Evolutionary conservation across 192 early-diverging fungal genomes (phyloP), one percentile per base, ranked within the genome.

Genomic region (Backusella australiensis): DNA sequence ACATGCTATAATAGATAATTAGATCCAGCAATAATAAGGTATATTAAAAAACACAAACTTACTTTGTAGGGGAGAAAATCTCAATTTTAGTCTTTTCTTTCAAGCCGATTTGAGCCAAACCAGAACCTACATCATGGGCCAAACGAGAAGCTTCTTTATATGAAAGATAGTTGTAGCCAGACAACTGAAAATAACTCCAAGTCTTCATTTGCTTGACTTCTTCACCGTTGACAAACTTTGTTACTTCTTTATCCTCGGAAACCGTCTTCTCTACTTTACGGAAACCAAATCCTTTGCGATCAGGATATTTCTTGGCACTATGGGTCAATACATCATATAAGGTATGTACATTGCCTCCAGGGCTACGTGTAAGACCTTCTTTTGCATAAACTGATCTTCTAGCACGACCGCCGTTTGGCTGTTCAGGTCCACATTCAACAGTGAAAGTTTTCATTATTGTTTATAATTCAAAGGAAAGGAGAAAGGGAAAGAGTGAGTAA

Each of bases 131-230:
- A 34, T 86, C 76, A 34, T 82, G 75, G 7, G 87, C 77, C 36
- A 82, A 78, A 34, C 87, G 80, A 72, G 78, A 82, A 75, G 89
- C 92, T 59, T 97, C 91, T 23, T 80, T 81, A 72, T 94, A 96
- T 66, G 90, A 94, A 76, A 94, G 81, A 90, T 93, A 99, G 75
- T 88, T 73, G 87, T 92, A 98, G n/a, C 77, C 83, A 15, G 91
- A 89, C 72, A 97, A 85, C 80, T 92, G 87, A 79, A 93, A 93
- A 78, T 88, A 95, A 75, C 88, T 93, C 95, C 94, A 96, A 35
- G 71, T 90, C 82, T 98, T 98, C 72, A 81, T 91, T 75, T 93
- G 90, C 49, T 83, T 88, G 34, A 79, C 81, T 77, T 88, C 86
- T 52, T 83, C 79, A 49, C 91, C 91, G 41, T 85, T 82, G 15